Percentiles rank a stretch among this genome's conserved stretches.
Evolutionary conservation across 2,329 filamentous ascomycete species (phyloP).

Genomic region (Ceratocystis variospora): DNA sequence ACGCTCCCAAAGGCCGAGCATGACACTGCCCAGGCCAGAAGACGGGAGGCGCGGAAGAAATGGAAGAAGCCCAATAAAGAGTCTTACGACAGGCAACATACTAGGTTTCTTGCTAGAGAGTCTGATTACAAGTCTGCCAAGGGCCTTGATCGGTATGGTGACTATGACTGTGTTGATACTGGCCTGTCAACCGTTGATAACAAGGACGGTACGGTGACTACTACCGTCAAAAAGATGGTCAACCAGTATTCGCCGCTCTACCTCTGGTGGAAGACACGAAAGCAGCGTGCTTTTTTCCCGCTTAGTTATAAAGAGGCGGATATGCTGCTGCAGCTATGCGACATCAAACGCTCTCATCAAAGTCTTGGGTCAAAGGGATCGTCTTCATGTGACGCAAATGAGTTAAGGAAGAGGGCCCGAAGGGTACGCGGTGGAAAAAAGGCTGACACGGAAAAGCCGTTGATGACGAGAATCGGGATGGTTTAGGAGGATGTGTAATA

Average conservation of each 20-base stretch:
- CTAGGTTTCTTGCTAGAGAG: neutral
- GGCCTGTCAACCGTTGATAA: neutral
- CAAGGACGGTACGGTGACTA: neutral
- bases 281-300: slow-evolving; percentile 9
- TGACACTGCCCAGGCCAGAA: neutral
- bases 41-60: neutral
- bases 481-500: neutral
- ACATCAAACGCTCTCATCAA: neutral
- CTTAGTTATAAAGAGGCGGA: slow-evolving; percentile 9
- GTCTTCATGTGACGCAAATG: neutral
- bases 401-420: neutral
- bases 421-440: neutral
- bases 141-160: neutral
- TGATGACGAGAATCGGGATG: neutral
- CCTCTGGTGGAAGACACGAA: slow-evolving; percentile 15
- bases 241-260: slow-evolving; percentile 7
- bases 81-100: slow-evolving; percentile 1
- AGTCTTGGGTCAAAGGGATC: neutral
- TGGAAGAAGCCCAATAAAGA: neutral
- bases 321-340: slow-evolving; percentile 2
- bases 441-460: neutral
- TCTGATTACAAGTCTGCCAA: neutral
- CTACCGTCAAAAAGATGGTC: slow-evolving; percentile 3
- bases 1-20: neutral
- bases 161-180: slow-evolving; percentile 1